Evolutionary conservation across 768 basidiomycete species (phyloP).

Genomic region (Boletus bicolor): DNA sequence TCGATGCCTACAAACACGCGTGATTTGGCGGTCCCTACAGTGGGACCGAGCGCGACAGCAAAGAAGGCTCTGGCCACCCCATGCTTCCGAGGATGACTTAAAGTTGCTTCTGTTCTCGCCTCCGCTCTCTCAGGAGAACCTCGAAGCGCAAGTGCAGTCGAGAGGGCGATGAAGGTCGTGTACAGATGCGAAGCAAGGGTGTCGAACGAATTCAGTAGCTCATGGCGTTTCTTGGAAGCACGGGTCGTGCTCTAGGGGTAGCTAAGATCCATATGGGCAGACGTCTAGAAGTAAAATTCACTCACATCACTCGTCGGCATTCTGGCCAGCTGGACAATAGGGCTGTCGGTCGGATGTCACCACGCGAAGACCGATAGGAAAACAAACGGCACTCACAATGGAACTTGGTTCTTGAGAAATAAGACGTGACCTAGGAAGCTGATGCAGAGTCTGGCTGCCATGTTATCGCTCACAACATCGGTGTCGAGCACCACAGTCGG

Average conservation of each 20-base stretch:
- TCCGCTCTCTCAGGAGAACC: constrained; percentile 5
- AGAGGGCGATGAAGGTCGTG: constrained; percentile 71
- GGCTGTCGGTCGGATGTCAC: constrained; percentile 38
- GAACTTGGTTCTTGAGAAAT: constrained; percentile 76
- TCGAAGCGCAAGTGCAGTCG: constrained; percentile 56
- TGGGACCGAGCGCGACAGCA: constrained; percentile 65
- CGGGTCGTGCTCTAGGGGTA: constrained; percentile 40
- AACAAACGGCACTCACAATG: constrained; percentile 53
- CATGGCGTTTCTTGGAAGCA: constrained; percentile 55
- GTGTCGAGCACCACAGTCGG: constrained; percentile 46
- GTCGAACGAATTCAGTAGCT: constrained; percentile 65
- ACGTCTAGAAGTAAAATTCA: background rate
- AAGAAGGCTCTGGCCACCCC: constrained; percentile 45
- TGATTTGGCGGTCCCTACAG: constrained; percentile 56
- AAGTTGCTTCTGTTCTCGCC: background rate
- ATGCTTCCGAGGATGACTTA: background rate
- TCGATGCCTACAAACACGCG: constrained; percentile 62
- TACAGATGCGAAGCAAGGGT: constrained; percentile 68
- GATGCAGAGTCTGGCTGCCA: constrained; percentile 63
- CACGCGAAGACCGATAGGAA: background rate
- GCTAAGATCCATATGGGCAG: background rate
- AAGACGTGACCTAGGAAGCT: constrained; percentile 66
- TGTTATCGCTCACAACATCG: constrained; percentile 49
- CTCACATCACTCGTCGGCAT: constrained; percentile 49
- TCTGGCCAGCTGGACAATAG: constrained; percentile 59